phyloP scores from a whole-genome alignment of 1,284 basidiomycete genomes.

The Tremellales sp. region DNA sequence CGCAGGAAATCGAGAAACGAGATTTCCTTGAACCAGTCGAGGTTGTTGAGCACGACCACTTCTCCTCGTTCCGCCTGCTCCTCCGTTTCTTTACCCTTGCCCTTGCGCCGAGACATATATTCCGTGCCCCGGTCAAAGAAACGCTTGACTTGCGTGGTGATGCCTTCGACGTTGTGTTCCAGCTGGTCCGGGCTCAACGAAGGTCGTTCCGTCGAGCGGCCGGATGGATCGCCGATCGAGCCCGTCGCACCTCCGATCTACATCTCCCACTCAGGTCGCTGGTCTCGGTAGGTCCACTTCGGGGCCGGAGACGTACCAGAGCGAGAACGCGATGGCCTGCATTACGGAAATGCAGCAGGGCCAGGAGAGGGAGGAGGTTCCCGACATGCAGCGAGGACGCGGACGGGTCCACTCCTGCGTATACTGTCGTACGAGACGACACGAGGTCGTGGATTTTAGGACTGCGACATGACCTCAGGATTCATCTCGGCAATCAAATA shows the following conservation, averaged over 20 bases:
- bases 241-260: conserved; percentile 96
- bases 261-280: conserved; percentile 2
- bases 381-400: conserved; percentile 87
- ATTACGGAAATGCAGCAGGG: conserved; percentile 79
- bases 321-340: conserved; percentile 76
- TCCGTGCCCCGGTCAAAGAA: conserved; percentile 68
- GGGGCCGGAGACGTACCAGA: conserved; percentile 57
- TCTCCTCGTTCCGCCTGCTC: conserved; percentile 3
- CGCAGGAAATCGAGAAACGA: conserved; percentile 80
- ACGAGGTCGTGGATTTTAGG: conserved; percentile 36
- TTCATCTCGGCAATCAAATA: conserved; percentile 1
- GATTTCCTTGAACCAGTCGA: conserved; percentile 73
- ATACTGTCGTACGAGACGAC: conserved; percentile 56
- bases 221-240: conserved; percentile 94
- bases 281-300: neutral
- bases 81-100: neutral
- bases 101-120: conserved; percentile 54
- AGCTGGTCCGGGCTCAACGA: conserved; percentile 61
- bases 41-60: conserved; percentile 69
- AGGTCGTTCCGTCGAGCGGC: conserved; percentile 76
- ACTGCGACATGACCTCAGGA: conserved; percentile 18
- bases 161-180: conserved; percentile 62
- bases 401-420: conserved; percentile 89
- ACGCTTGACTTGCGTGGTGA: conserved; percentile 62
- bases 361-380: conserved; percentile 84